Percentiles rank a stretch among this genome's conserved stretches.
Conservation (phyloP, 2,329 filamentous ascomycete species). For the Clarireedia sp. region DNA sequence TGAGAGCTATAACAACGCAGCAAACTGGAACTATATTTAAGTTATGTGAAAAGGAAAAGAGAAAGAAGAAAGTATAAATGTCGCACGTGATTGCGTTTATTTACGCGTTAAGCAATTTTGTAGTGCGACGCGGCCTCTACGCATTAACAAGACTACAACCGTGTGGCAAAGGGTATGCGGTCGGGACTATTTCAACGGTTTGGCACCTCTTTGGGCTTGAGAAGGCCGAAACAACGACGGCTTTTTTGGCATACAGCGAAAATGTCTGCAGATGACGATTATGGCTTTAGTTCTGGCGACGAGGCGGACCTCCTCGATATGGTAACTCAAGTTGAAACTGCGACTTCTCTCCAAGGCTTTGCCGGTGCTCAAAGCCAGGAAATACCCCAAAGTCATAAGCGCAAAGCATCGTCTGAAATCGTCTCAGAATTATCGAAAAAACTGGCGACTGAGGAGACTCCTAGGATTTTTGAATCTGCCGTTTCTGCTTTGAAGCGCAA, state of each 20-base stretch:
- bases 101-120: no score
- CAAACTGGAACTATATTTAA: no score
- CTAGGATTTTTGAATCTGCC: slow-evolving; percentile 17
- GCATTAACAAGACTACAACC: no score
- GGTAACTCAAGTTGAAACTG: neutral
- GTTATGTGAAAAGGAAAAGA: no score
- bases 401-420: slow-evolving; percentile 5
- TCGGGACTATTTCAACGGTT: neutral
- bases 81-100: no score
- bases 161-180: neutral
- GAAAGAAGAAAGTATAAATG: no score
- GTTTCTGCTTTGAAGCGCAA: slow-evolving; percentile 30
- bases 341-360: neutral
- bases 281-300: slow-evolving; percentile 15
- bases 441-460: neutral
- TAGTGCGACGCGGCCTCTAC: no score
- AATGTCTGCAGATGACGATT: slow-evolving; percentile 11
- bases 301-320: slow-evolving; percentile 15
- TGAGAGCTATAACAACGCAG: no score
- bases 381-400: slow-evolving; percentile 3
- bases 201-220: no score
- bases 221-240: neutral
- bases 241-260: neutral
- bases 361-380: no score
- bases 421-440: slow-evolving; percentile 4